These are phyloP conservation scores for Danielozyma ontarioensis DNA, from an alignment of 805 yeast species.

Conservation along the genomic window DNA sequence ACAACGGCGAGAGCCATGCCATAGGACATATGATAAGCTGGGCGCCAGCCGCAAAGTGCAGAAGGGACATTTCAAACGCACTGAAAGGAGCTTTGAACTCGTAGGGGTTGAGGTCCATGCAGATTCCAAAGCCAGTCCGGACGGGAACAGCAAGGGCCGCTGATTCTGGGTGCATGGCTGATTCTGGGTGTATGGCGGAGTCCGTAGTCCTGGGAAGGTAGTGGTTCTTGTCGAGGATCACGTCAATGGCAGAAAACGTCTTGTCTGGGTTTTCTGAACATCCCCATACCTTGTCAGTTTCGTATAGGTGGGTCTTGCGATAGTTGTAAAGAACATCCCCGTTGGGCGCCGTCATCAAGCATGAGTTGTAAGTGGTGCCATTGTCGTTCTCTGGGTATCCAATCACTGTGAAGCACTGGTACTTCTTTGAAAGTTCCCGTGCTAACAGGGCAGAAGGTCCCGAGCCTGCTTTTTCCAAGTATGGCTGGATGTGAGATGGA, in stretches of 20 bases:
- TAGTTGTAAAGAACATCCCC: constrained; percentile 64
- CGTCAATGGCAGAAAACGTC: constrained; percentile 49
- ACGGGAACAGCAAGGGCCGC: constrained; percentile 3
- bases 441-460: constrained; percentile 59
- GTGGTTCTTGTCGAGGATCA: constrained; percentile 25
- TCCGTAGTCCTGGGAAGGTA: constrained; percentile 8
- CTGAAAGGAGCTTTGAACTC: constrained; percentile 76
- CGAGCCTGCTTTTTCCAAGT: constrained; percentile 40
- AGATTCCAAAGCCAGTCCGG: constrained; percentile 66
- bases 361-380: constrained; percentile 58
- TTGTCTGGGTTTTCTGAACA: constrained; percentile 56
- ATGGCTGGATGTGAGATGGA: constrained; percentile 48
- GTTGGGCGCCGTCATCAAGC: constrained; percentile 52
- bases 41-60: constrained; percentile 43
- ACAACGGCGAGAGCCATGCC: constrained; percentile 70
- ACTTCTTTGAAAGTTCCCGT: constrained; percentile 40
- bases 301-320: constrained; percentile 70
- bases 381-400: constrained; percentile 69
- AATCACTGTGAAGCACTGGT: constrained; percentile 61
- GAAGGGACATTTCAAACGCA: constrained; percentile 63
- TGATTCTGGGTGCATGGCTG: no score
- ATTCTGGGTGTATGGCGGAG: neutral
- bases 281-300: constrained; percentile 80
- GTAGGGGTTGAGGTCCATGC: constrained; percentile 92
- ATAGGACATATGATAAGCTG: constrained; percentile 70